Conservation (phyloP, 805 yeast species). For the Candida montana region DNA sequence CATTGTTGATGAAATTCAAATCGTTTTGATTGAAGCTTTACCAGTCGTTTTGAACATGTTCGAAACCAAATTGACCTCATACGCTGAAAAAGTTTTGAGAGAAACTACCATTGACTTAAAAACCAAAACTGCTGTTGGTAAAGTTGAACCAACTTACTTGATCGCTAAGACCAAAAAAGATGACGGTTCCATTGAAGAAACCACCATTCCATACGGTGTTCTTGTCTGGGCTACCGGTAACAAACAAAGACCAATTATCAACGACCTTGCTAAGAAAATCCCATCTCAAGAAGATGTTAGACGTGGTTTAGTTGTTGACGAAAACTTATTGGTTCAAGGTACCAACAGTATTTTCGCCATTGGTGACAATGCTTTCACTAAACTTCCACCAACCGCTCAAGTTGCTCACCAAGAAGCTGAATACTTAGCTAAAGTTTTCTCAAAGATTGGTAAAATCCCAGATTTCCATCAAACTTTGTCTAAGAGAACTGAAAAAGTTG, state of each 20-base stretch:
- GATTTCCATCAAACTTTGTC: conserved; percentile 41
- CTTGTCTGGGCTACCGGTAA: conserved; percentile 98
- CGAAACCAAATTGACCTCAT: conserved; percentile 61
- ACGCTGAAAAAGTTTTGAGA: conserved; percentile 74
- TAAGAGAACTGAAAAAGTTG: conserved; percentile 32
- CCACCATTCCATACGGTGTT: conserved; percentile 81
- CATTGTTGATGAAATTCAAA: conserved; percentile 74
- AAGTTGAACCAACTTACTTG: conserved; percentile 68
- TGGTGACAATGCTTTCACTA: conserved; percentile 89
- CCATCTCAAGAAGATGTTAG: conserved; percentile 79
- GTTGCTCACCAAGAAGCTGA: conserved; percentile 94
- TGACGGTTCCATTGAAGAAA: conserved; percentile 54
- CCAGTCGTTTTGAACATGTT: conserved; percentile 82
- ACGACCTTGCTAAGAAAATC: conserved; percentile 59
- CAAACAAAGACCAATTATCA: conserved; percentile 74
- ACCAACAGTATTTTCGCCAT: conserved; percentile 71
- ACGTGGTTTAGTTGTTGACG: conserved; percentile 86
- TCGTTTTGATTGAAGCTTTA: conserved; percentile 83
- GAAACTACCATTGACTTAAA: conserved; percentile 64
- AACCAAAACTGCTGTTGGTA: conserved; percentile 84
- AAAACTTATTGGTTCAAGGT: conserved; percentile 71
- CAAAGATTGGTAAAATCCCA: conserved; percentile 58
- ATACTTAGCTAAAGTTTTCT: conserved; percentile 69
- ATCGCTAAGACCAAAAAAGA: conserved; percentile 62
- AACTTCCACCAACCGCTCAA: conserved; percentile 94